These are phyloP conservation scores for Zostera marina DNA, from an alignment of 116 monocot species.

Conservation along the genomic window DNA sequence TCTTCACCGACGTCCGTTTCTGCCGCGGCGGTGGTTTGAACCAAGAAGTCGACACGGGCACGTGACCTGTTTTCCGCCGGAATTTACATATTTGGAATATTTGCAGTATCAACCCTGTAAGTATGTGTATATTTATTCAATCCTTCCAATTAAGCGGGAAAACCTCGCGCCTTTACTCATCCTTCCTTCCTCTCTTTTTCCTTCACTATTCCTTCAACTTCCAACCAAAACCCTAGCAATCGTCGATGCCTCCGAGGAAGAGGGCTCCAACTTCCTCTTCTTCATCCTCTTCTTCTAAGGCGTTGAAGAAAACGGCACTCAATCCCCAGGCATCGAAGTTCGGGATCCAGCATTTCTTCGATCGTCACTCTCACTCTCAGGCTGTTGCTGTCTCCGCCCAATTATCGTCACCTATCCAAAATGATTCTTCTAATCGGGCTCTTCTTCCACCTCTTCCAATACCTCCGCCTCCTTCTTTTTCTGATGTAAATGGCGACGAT, in stretches of 20 bases:
- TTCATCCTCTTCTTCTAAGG: constrained; percentile 12
- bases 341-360: constrained; percentile 98
- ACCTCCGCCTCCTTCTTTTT: not conserved
- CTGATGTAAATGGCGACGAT: not conserved
- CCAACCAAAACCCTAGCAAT: too few species aligned
- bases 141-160: too few species aligned
- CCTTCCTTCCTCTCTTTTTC: too few species aligned
- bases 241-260: constrained; percentile 65
- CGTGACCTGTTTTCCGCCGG: too few species aligned
- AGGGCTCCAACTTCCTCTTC: constrained; percentile 5
- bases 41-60: too few species aligned
- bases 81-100: too few species aligned
- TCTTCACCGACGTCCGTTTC: too few species aligned
- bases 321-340: constrained; percentile 69
- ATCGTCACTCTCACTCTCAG: constrained; percentile 65
- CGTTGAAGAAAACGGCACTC: constrained; percentile 33
- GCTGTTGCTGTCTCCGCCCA: constrained; percentile 11
- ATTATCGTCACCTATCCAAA: constrained; percentile 3
- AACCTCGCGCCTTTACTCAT: too few species aligned
- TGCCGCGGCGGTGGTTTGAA: too few species aligned
- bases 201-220: too few species aligned
- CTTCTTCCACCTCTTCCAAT: not conserved
- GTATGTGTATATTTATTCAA: too few species aligned
- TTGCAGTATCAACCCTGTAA: too few species aligned
- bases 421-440: not conserved